Percentiles rank a stretch among this genome's conserved stretches.
Conservation (phyloP, 2,329 filamentous ascomycete genomes). For the Apiospora marii region DNA sequence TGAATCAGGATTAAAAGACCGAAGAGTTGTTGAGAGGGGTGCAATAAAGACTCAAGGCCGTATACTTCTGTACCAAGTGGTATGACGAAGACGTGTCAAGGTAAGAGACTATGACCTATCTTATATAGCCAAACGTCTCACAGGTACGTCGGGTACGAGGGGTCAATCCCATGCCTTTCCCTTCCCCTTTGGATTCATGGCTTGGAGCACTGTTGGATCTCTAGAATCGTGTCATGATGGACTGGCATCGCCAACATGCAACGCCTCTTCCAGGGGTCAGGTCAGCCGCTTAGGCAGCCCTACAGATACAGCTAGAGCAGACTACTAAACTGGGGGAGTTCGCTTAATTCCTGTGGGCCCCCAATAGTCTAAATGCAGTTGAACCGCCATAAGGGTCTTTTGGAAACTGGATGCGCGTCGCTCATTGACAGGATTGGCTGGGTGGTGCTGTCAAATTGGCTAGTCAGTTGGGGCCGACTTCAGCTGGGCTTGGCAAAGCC, state of each 20-base stretch:
- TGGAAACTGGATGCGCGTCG: not conserved
- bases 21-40: not conserved
- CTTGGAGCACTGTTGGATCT: not conserved
- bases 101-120: not conserved
- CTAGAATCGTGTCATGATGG: not conserved
- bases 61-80: not conserved
- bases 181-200: not conserved
- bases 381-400: not conserved
- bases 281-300: constrained; percentile 17
- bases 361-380: not conserved
- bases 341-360: not conserved
- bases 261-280: not conserved
- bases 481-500: constrained; percentile 13
- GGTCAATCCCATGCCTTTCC: not conserved
- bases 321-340: not conserved
- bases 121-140: not conserved
- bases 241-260: not conserved
- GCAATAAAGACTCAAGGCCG: not conserved
- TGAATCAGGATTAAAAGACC: not conserved
- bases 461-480: constrained; percentile 13
- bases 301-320: constrained; percentile 8
- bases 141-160: not conserved
- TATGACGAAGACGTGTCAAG: not conserved
- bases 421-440: not conserved
- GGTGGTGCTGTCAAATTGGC: not conserved